These are phyloP conservation scores for Xylariales sp. DNA, from an alignment of 2,329 filamentous ascomycete species.

Conservation along the genomic window DNA sequence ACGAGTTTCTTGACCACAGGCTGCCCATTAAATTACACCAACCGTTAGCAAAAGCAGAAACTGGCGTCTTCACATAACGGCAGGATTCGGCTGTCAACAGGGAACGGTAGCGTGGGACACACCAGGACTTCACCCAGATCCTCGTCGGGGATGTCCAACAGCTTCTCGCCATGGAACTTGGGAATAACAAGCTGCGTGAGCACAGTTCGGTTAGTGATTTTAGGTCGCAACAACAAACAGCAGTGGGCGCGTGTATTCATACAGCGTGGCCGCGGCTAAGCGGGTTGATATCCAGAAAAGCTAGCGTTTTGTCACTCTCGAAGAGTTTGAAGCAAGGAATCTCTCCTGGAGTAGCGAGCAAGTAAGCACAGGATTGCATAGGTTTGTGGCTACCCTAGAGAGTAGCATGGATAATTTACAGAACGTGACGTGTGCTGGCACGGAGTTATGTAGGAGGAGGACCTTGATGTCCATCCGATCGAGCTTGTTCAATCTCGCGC, in stretches of 20 bases:
- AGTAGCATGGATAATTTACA: no score
- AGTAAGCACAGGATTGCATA: no score
- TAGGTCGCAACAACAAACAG: no score
- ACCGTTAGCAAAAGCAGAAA: no score
- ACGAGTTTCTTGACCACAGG: slow-evolving; percentile 86
- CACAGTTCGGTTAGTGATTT: neutral
- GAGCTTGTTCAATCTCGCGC: neutral
- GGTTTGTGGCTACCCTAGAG: no score
- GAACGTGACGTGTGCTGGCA: no score
- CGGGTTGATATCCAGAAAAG: slow-evolving; percentile 94
- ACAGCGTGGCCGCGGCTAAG: slow-evolving; percentile 86
- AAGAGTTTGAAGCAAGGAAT: slow-evolving; percentile 96
- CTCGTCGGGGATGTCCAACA: slow-evolving; percentile 90
- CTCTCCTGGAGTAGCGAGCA: slow-evolving; percentile 75
- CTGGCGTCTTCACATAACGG: no score
- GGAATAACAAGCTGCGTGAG: slow-evolving; percentile 91
- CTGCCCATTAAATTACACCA: no score
- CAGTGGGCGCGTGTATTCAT: slow-evolving; percentile 32
- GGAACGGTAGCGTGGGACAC: no score
- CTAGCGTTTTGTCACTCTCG: slow-evolving; percentile 88
- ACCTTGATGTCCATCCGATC: slow-evolving; percentile 8
- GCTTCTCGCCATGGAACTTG: slow-evolving; percentile 88
- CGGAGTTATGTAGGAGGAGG: slow-evolving; percentile 9
- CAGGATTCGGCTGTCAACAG: no score
- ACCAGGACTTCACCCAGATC: slow-evolving; percentile 72